Evolutionary conservation across 805 yeast species (phyloP), one percentile per base, ranked within the genome.

Genomic region (Hanseniaspora thailandica): DNA sequence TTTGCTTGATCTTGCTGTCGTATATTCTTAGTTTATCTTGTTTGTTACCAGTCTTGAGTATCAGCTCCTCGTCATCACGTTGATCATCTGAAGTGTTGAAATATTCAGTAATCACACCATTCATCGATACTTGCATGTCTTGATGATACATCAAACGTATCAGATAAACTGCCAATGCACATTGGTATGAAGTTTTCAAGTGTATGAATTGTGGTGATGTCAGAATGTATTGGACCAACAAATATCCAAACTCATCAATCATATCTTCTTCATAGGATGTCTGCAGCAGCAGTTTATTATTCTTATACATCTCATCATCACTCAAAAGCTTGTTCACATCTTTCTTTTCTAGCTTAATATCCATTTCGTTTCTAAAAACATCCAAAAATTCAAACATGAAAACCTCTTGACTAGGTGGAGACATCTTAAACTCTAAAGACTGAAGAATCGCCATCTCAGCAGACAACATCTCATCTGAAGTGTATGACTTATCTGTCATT

Each of bases 321-420:
- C 7, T 17, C 33, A 41, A 25, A 9, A 15, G 12, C 15, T 57
- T 23, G 15, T 22, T 8, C 3, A 5, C 15, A 13, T 4, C 2
- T 22, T 41, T 41, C 15, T 26, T 41, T 26, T n/a, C 19, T 4
- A 41, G 20, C 84, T 67, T 96, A 78, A 40, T 88, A 78, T 62
- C 80, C 34, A 47, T 20, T 17, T 47, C 52, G 3, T 22, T 8
- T 19, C 43, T 39, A 6, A 40, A 33, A 2, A 39, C 10, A 17
- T 20, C 8, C 25, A 39, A n/a, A 12, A 28, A 39, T 6, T 33
- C 30, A n/a, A 23, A 12, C 28, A 25, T 5, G 63, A 88, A 89
- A 67, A 86, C 86, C 82, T 87, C 80, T 47, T 96, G 96, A 64
- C 84, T 86, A 36, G 96, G 95, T 65, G 83, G 84, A 58, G 84